These are phyloP conservation scores for Rhizopogon salebrosus DNA, from an alignment of 768 basidiomycete species.

Conservation along the genomic window DNA sequence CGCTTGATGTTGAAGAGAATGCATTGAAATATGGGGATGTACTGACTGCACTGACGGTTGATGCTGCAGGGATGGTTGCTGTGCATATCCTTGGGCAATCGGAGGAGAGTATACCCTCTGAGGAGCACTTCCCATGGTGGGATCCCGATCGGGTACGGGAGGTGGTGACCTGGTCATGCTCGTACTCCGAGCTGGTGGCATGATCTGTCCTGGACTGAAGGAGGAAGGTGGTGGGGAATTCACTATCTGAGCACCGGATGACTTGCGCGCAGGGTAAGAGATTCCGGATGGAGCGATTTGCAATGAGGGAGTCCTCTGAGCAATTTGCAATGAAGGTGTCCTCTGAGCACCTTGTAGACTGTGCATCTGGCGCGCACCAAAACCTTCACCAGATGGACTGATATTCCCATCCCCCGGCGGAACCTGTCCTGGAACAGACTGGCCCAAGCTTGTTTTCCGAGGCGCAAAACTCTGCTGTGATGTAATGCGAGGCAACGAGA, in stretches of 20 bases:
- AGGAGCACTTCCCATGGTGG: slow-evolving; percentile 14
- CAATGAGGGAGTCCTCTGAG: slow-evolving; percentile 13
- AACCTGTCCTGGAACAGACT: slow-evolving; percentile 3
- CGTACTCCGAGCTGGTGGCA: slow-evolving; percentile 35
- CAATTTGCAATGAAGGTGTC: slow-evolving; percentile 15
- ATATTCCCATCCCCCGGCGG: slow-evolving; percentile 1
- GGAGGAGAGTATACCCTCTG: slow-evolving; percentile 13
- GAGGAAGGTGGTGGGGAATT: slow-evolving; percentile 24
- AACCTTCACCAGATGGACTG: slow-evolving; percentile 2
- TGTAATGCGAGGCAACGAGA: slow-evolving; percentile 1
- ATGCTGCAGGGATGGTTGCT: slow-evolving; percentile 13
- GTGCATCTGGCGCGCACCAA: slow-evolving; percentile 3
- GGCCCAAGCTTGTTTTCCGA: neutral
- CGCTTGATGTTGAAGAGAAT: slow-evolving; percentile 23
- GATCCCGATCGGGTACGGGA: slow-evolving; percentile 19
- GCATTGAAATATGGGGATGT: slow-evolving; percentile 18
- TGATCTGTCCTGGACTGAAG: slow-evolving; percentile 30
- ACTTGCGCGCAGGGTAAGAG: slow-evolving; percentile 18
- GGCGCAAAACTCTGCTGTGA: slow-evolving; percentile 4
- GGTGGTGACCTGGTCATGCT: slow-evolving; percentile 25
- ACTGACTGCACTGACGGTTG: slow-evolving; percentile 21
- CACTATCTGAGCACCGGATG: slow-evolving; percentile 14
- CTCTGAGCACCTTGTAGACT: slow-evolving; percentile 8
- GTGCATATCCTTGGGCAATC: slow-evolving; percentile 6
- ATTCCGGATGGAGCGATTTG: slow-evolving; percentile 15